Conservation (phyloP, 2,329 filamentous ascomycete genomes). For the Chaetomiaceae sp. region DNA sequence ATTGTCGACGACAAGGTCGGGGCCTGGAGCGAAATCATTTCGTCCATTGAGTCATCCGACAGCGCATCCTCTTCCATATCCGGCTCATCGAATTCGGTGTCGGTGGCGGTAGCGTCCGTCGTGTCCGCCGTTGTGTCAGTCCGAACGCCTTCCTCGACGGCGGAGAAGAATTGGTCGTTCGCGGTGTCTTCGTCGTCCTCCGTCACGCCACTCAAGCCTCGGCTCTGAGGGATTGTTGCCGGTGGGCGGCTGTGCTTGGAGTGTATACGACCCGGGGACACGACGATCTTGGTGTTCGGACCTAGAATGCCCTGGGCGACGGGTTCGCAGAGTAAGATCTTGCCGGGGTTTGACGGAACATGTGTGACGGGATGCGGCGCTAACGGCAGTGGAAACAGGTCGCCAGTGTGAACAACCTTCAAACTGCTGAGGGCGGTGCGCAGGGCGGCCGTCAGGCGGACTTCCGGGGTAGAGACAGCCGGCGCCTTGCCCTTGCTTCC, state of each 20-base stretch:
- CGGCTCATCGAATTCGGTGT: constrained; percentile 48
- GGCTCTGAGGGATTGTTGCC: constrained; percentile 41
- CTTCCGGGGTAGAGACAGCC: constrained; percentile 38
- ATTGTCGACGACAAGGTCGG: constrained; percentile 72
- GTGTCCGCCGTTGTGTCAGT: constrained; percentile 54
- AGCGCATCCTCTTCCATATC: constrained; percentile 70
- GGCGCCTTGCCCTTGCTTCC: constrained; percentile 33
- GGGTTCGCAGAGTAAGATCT: constrained; percentile 88
- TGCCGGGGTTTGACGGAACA: constrained; percentile 74
- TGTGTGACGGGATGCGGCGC: constrained; percentile 83
- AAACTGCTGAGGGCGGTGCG: constrained; percentile 67
- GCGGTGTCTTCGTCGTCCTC: constrained; percentile 73
- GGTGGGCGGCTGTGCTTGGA: constrained; percentile 46
- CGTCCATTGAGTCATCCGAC: constrained; percentile 87
- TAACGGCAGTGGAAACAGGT: constrained; percentile 70
- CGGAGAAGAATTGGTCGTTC: constrained; percentile 89
- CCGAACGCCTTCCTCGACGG: constrained; percentile 67
- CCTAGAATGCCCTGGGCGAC: constrained; percentile 80
- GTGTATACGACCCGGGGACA: constrained; percentile 59
- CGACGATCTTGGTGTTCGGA: constrained; percentile 73
- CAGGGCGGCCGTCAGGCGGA: constrained; percentile 59
- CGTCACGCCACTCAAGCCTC: constrained; percentile 51
- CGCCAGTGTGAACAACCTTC: constrained; percentile 75
- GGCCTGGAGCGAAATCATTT: constrained; percentile 83
- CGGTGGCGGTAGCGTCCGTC: constrained; percentile 53